These are phyloP conservation scores for Lichina pygmaea DNA, from an alignment of 495 filamentous ascomycete species.

Conservation along the genomic window DNA sequence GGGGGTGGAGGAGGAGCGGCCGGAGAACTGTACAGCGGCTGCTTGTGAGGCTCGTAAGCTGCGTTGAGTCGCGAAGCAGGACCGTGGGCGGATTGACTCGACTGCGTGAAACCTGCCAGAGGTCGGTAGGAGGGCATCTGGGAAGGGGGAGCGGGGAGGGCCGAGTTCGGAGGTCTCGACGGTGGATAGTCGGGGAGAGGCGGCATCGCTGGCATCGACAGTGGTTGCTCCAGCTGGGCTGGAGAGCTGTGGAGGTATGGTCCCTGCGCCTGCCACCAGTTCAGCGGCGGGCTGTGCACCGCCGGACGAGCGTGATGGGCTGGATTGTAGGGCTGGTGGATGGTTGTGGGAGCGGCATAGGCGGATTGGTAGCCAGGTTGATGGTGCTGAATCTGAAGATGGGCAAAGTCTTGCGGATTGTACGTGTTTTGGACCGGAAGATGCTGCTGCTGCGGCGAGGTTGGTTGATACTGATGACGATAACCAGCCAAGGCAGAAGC, in stretches of 20 bases:
- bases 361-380: conserved; percentile 13
- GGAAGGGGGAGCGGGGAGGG: too few relatives aligned
- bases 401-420: conserved; percentile 60
- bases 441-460: conserved; percentile 3
- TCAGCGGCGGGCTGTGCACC: not conserved
- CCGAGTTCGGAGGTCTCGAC: conserved; percentile 14
- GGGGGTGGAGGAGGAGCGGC: conserved; percentile 5
- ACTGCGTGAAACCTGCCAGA: too few relatives aligned
- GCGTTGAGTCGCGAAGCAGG: too few relatives aligned
- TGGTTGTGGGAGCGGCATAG: conserved; percentile 9
- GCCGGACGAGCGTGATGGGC: conserved; percentile 29
- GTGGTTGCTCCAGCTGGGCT: not conserved
- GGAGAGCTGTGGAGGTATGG: not conserved
- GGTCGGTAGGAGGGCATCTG: too few relatives aligned
- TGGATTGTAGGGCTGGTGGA: conserved; percentile 43
- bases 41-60: too few relatives aligned
- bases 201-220: conserved; percentile 13
- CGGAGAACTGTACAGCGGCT: not conserved
- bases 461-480: conserved; percentile 23
- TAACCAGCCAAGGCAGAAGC: conserved; percentile 19
- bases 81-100: too few relatives aligned
- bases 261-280: too few relatives aligned
- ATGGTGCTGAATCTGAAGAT: conserved; percentile 30
- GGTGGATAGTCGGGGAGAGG: conserved; percentile 14
- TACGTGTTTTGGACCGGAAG: conserved; percentile 32